Evolutionary conservation across 352 stramenopile species (phyloP).

Genomic region (Phytopythium chamaehyphon): DNA sequence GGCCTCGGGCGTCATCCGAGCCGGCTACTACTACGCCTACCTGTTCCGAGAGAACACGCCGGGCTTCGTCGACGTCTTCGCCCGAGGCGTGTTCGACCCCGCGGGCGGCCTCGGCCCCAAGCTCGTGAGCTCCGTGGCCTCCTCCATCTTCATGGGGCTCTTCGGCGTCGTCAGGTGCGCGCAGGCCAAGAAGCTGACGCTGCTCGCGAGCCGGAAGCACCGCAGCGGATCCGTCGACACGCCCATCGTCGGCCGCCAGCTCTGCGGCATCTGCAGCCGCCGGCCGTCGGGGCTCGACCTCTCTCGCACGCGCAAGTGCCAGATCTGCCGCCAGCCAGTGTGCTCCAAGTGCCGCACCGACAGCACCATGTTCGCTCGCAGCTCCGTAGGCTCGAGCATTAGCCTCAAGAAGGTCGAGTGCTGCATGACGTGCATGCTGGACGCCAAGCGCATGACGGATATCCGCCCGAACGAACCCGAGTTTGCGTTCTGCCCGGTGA

Average conservation of each 20-base stretch:
- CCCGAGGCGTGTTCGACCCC: conserved; percentile 40
- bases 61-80: conserved; percentile 39
- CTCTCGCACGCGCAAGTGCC: conserved; percentile 16
- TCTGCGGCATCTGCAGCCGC: not conserved
- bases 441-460: conserved; percentile 20
- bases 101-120: conserved; percentile 26
- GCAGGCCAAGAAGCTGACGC: conserved; percentile 53
- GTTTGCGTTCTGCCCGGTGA: conserved; percentile 13
- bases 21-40: conserved; percentile 20
- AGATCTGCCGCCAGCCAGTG: conserved; percentile 6
- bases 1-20: conserved; percentile 25
- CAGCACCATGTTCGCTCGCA: conserved; percentile 1
- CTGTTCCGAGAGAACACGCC: conserved; percentile 36
- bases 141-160: conserved; percentile 30
- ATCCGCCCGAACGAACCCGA: conserved; percentile 14
- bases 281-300: not conserved
- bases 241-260: not conserved
- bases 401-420: conserved; percentile 17
- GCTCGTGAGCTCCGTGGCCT: conserved; percentile 22
- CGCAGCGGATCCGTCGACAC: not conserved
- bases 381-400: not conserved
- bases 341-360: conserved; percentile 13
- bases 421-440: conserved; percentile 29
- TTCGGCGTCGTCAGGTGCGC: conserved; percentile 35
- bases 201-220: conserved; percentile 25